Evolutionary conservation across 2,329 filamentous ascomycete species (phyloP), one percentile per base, ranked within the genome.

Genomic region (Hymenoscyphus repandus): DNA sequence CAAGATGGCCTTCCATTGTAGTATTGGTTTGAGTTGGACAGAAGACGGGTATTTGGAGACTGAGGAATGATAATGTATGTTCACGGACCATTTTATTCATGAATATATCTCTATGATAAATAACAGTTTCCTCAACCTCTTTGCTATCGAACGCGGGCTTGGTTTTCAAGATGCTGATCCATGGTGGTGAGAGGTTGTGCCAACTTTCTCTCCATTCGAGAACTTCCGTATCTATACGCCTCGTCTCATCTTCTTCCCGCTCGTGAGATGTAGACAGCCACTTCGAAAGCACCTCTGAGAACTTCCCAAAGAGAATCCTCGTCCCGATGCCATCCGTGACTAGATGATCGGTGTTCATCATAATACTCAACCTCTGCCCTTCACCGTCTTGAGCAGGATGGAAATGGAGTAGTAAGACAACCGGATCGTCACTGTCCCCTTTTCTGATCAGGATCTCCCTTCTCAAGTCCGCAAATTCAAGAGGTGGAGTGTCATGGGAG

Each of bases 261-360:
- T 11, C 10, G 38, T 15, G 3, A 3, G 38, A 20, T 3, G 38
- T 3, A 17, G 33, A 40, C 2, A 36, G 18, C 17, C 6, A 22
- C 41, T 4, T 2, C 13, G 45, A 55, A 6, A 62, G 45, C 1
- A 59, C n/a, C 5, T 54, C 43, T 2, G 60, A 36, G 33, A 51
- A 62, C 13, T 51, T 57, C 17, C 45, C 49, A 2, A 62, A 33
- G 9, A 62, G n/a, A 34, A 62, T 59, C 7, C 55, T 51, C 18
- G 49, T 54, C 5, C 60, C 58, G 41, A 57, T 60, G 1, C 60
- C 60, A 50, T 62, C 57, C 22, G 56, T 57, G n/a, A 58, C 41
- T n/a, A 55, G 51, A 48, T 61, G 60, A 7, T 58, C 52, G 6
- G 45, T 45, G 49, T 58, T 54, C 2, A 62, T 51, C 50, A 62